Evolutionary conservation across 2,329 filamentous ascomycete species (phyloP).

Genomic region (Penicillium sp.): DNA sequence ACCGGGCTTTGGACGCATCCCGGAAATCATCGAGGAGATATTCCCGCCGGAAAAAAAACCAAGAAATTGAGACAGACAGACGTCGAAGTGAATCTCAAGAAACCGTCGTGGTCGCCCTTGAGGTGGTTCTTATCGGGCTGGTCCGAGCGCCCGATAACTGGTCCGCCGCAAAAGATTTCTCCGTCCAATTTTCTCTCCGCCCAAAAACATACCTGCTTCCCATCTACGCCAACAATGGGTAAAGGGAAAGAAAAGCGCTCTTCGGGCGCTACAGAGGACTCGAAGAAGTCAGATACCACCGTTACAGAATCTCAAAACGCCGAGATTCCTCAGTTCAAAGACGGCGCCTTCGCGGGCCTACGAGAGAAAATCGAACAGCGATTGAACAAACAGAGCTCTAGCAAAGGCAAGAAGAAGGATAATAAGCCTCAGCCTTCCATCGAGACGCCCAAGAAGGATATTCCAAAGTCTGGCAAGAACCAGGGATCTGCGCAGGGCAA

Average conservation of each 20-base stretch:
- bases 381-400: slow-evolving; percentile 33
- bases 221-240: slow-evolving; percentile 30
- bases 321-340: slow-evolving; percentile 36
- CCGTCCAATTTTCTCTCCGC: slow-evolving; percentile 22
- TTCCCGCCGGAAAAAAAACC: slow-evolving; percentile 1
- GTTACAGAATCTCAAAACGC: slow-evolving; percentile 19
- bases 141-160: slow-evolving; percentile 26
- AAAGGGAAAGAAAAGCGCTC: slow-evolving; percentile 39
- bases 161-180: slow-evolving; percentile 29
- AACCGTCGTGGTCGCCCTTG: slow-evolving; percentile 13
- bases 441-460: slow-evolving; percentile 26
- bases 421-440: slow-evolving; percentile 23
- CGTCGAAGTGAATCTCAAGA: slow-evolving; percentile 5
- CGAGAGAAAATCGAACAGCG: slow-evolving; percentile 44
- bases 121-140: slow-evolving; percentile 24
- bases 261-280: slow-evolving; percentile 22
- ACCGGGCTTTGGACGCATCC: slow-evolving; percentile 24
- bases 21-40: slow-evolving; percentile 25
- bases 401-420: slow-evolving; percentile 33
- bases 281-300: slow-evolving; percentile 14
- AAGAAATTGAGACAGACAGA: not conserved
- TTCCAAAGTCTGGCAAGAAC: slow-evolving; percentile 21
- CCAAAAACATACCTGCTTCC: slow-evolving; percentile 15
- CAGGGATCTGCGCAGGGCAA: slow-evolving; percentile 37
- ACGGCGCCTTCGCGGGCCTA: slow-evolving; percentile 40